Base-by-base conservation (phyloP, 2,329 filamentous ascomycete species). In the Fusarium euwallaceae region DNA sequence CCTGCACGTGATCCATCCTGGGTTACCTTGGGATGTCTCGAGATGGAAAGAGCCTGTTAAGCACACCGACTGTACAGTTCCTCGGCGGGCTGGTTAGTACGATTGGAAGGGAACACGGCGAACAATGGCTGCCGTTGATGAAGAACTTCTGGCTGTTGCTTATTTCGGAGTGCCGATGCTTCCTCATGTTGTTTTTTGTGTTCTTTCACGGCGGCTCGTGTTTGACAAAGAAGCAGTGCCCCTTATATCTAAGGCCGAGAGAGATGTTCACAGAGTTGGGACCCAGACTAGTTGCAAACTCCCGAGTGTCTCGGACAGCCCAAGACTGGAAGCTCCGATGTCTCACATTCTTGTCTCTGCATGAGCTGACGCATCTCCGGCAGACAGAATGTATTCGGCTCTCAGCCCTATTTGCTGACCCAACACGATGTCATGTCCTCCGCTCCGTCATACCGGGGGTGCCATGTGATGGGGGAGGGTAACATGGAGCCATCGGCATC, bases 391-490 rank as follows among this genome's bases (percentile, higher is more conserved):
- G 20, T 7, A 12, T 29, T n/a, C 48, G 2, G 48, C 7, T 17
- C 24, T 53, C 48, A 53, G 48, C 48, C 48, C 16, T 53, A 53
- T 29, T 53, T 53, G 48, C 48, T 53, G 48, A 53, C 43, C 27
- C 27, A n/a, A 55, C 20, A 20, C 27, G 48, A 55, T 55, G 27
- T 32, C 24, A n/a, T 20, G 17, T 11, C 16, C 41, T 36, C 58
- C 22, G 9, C 59, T 58, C 41, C 32, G 67, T 71, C 17, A 45
- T 36, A 71, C 71, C 24, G 11, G 67, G 67, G 63, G 63, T 58
- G 66, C 71, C 51, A 24, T 27, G 53, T 45, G 32, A 66, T 61
- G 71, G 41, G 12, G 16, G 22, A 11, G 20, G 29, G 36, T 32
- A 27, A 20, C 14, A 20, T 34, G 45, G 29, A 12, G n/a, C 27